phyloP scores from a whole-genome alignment of 495 filamentous ascomycete genomes.

The Talaromyces stipitatus region DNA sequence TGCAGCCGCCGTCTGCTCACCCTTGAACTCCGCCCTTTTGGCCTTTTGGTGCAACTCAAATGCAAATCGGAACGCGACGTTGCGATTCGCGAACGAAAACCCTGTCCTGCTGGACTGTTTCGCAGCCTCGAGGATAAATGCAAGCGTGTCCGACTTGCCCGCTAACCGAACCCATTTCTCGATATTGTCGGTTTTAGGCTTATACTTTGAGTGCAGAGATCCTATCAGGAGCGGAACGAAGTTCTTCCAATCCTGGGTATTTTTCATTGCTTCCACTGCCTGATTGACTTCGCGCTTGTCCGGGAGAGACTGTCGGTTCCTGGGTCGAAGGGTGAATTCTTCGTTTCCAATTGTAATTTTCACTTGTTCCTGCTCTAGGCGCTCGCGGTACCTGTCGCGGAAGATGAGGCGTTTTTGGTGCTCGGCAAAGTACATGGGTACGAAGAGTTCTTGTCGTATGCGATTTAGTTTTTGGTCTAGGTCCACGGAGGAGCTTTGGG shows the following conservation, averaged over 20 bases:
- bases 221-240: constrained; percentile 52
- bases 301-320: constrained; percentile 33
- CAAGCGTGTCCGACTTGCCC: constrained; percentile 28
- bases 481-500: constrained; percentile 40
- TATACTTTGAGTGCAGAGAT: constrained; percentile 33
- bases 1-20: constrained; percentile 21
- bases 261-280: constrained; percentile 41
- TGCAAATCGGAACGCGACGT: constrained; percentile 40
- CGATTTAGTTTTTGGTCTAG: constrained; percentile 42
- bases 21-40: constrained; percentile 33
- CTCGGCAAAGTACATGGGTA: constrained; percentile 50
- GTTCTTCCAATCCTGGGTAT: constrained; percentile 52
- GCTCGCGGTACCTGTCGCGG: constrained; percentile 38
- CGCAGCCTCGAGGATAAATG: constrained; percentile 46
- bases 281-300: constrained; percentile 21
- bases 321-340: constrained; percentile 44
- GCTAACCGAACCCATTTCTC: constrained; percentile 35
- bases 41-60: constrained; percentile 42
- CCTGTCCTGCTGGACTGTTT: constrained; percentile 39
- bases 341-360: constrained; percentile 51
- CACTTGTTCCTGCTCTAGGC: constrained; percentile 51
- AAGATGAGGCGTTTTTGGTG: constrained; percentile 50
- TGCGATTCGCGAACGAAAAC: constrained; percentile 35
- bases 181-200: constrained; percentile 19
- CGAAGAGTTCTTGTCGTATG: constrained; percentile 58